phyloP scores from a whole-genome alignment of 495 filamentous ascomycete genomes.

The Lichenothelia convexa region DNA sequence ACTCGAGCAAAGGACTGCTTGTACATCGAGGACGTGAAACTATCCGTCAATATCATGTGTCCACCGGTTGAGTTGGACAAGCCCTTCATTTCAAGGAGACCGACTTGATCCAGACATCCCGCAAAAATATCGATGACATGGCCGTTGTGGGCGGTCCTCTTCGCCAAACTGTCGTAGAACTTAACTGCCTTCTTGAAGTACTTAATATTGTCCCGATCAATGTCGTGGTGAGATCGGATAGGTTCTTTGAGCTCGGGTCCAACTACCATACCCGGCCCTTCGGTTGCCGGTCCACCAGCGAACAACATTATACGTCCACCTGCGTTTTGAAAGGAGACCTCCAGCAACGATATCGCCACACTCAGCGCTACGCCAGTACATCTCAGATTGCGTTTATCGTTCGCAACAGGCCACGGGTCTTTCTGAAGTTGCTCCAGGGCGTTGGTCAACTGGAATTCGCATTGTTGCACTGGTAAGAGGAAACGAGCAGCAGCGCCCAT shows the following conservation, averaged over 20 bases:
- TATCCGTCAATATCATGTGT: conserved; percentile 96
- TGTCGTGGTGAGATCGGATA: conserved; percentile 96
- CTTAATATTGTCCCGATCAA: conserved; percentile 96
- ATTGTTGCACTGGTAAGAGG: conserved; percentile 84
- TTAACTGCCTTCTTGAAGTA: conserved; percentile 92
- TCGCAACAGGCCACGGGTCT: conserved; percentile 95
- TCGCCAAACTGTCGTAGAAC: conserved; percentile 97
- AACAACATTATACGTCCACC: conserved; percentile 96
- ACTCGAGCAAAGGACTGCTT: conserved; percentile 96
- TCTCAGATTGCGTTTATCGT: conserved; percentile 76
- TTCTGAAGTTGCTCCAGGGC: conserved; percentile 91
- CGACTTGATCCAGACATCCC: conserved; percentile 95
- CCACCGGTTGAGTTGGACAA: conserved; percentile 90
- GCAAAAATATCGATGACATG: conserved; percentile 97
- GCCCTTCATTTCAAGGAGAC: conserved; percentile 96
- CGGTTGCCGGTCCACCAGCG: conserved; percentile 84
- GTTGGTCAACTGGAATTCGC: conserved; percentile 96
- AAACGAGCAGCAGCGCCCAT: conserved; percentile 78
- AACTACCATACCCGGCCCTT: conserved; percentile 93
- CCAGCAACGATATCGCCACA: conserved; percentile 81
- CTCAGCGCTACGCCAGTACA: conserved; percentile 94
- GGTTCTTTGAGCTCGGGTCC: conserved; percentile 93
- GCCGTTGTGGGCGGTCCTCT: conserved; percentile 87
- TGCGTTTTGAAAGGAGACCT: conserved; percentile 87
- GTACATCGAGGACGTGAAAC: conserved; percentile 98